Base-by-base conservation (phyloP, 768 basidiomycete species). In the Mycena alexandri region DNA sequence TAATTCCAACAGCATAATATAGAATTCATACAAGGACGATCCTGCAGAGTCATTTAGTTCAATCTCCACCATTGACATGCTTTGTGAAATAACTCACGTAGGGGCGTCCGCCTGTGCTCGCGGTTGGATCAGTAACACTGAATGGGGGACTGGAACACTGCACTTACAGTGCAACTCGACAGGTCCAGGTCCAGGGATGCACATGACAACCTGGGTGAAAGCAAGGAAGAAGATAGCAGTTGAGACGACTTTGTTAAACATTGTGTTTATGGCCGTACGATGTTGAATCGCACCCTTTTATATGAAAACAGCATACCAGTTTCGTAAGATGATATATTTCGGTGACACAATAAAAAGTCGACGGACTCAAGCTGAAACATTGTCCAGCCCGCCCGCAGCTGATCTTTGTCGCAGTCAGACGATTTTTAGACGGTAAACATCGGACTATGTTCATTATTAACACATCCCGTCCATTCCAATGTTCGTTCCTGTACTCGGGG, bases 181-280 rank as follows among this genome's bases (percentile, higher is more conserved):
- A 12, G 43, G 57, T 33, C 57, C 43, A 46, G 46, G n/a, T 29
- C 29, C 29, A 29, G 6, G 29, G 29, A 29, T 29, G 25, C 42
- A 58, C 43, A 58, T 44, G 43, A 21, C 43, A 34, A 42, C 57
- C 13, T 58, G 57, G 5, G 7, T 43, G 12, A 58, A 21, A 29
- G 44, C 57, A 22, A 58, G 44, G 43, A 22, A 33, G 43, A 58
- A 43, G 21, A 58, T 11, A 13, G 19, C 25, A 13, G 43, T 44
- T 12, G 46, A 44, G 25, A 47, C n/a, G 42, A 58, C 5, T 41
- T 58, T 46, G 43, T 33, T 25, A 8, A 58, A 58, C 57, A 58
- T 58, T 34, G 38, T n/a, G 13, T 3, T 21, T 5, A 5, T 24
- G 22, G 21, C 1, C 5, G 10, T 12, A 14, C 6, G 16, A n/a